Base-by-base conservation (phyloP, 2,329 filamentous ascomycete genomes). In the Grosmannia clavigera region DNA sequence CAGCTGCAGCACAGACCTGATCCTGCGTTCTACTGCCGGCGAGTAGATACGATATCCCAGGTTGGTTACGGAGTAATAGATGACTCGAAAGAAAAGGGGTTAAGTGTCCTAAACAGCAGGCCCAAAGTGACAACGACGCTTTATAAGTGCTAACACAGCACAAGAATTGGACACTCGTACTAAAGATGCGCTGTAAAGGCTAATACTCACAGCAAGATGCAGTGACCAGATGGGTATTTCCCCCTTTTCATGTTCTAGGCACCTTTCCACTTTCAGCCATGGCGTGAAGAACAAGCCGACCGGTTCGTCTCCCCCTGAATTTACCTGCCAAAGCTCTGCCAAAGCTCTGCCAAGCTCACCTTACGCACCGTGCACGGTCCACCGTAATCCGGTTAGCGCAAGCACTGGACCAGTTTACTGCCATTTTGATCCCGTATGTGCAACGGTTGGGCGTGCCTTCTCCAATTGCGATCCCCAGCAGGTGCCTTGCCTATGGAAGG, bases 261-360 rank as follows among this genome's bases (percentile, higher is more conserved):
- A 56, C 64, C 56, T 64, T 65, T 46, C 64, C 61, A 22, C n/a
- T 64, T 63, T 22, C 4, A 38, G 64, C 31, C 16, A 59, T 63
- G 61, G 64, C 59, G 61, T 55, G 51, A 10, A 60, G 29, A 55
- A 51, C 57, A 57, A 61, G 57, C 60, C 57, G 58, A 51, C 35
- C 27, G 61, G 57, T 60, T 57, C 38, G 57, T 58, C 53, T 46
- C 59, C 63, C 64, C 62, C 62, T 64, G 62, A 64, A 64, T 61
- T 62, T 62, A 48, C 40, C 54, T 64, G 53, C 35, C 55, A 50
- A 58, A 48, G 50, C 31, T 25, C 48, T 22, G 58, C 58, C 27
- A 11, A 53, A 48, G 50, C 31, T 25, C 48, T 22, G 58, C 58
- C 27, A 11, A 53, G 61, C 22, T 29, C 60, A 46, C 33, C 12